Evolutionary conservation across 164 flowering plant species (phyloP).

Genomic region (Piper betle): DNA sequence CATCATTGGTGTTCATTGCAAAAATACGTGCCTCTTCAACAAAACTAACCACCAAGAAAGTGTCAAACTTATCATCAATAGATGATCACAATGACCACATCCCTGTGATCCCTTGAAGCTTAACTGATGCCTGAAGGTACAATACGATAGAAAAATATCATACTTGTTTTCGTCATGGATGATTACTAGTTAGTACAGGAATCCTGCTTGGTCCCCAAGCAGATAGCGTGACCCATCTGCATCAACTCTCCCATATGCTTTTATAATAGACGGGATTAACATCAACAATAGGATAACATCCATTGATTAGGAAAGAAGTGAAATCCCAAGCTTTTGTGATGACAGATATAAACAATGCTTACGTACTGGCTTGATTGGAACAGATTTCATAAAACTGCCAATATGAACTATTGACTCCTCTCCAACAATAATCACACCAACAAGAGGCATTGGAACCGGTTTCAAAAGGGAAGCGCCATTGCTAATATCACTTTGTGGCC

Average conservation of each 20-base stretch:
- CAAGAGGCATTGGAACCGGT: conserved; percentile 92
- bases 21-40: conserved; percentile 86
- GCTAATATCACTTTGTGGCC: conserved; percentile 94
- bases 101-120: conserved; percentile 98
- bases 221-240: conserved; percentile 95
- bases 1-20: conserved; percentile 95
- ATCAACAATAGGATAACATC: conserved; percentile 6
- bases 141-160: conserved; percentile 2
- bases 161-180: conserved; percentile 94
- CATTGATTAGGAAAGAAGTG: neutral
- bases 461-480: conserved; percentile 87
- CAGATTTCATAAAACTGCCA: conserved; percentile 75
- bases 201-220: conserved; percentile 88
- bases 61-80: conserved; percentile 81
- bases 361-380: conserved; percentile 84
- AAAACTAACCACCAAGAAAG: conserved; percentile 94
- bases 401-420: conserved; percentile 95
- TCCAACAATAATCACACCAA: conserved; percentile 94
- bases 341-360: neutral
- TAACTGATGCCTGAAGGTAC: conserved; percentile 79
- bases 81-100: conserved; percentile 95
- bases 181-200: conserved; percentile 86
- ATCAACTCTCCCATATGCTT: conserved; percentile 94
- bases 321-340: neutral
- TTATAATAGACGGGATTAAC: conserved; percentile 62